Evolutionary conservation across 225 moss, liverwort and hornwort species (phyloP).

Genomic region (Pseudoscleropodium purum): DNA sequence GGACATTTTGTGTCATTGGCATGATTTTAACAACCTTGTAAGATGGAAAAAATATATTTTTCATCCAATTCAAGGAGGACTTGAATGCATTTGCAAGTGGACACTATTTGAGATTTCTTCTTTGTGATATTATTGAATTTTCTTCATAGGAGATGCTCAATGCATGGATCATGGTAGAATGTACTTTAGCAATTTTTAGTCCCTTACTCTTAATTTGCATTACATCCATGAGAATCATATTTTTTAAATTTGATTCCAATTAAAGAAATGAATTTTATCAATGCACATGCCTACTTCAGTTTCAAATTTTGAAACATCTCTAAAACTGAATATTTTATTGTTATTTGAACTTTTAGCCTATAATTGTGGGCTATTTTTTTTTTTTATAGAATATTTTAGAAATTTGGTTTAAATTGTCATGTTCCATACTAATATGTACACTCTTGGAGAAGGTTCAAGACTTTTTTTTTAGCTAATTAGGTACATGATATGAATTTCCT

Average conservation of each 20-base stretch:
- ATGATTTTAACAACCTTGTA: not conserved
- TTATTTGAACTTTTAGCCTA: not conserved
- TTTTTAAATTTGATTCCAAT: not conserved
- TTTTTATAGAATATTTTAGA: not conserved
- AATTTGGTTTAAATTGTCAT: not conserved
- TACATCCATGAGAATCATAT: not conserved
- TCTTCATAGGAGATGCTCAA: not conserved
- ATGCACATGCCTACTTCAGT: fast-evolving
- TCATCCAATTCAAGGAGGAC: too few species aligned
- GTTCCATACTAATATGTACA: not conserved
- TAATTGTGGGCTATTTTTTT: not conserved
- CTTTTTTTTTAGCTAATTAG: not conserved
- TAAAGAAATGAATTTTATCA: not conserved
- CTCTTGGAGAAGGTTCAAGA: not conserved
- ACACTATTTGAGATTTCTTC: not conserved
- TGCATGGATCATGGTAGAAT: not conserved
- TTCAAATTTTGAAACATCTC: not conserved
- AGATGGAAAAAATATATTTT: not conserved
- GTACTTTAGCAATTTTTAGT: not conserved
- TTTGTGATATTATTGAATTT: not conserved
- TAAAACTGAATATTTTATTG: not conserved
- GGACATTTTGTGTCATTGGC: not conserved
- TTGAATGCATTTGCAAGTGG: not conserved
- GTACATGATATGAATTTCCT: not conserved
- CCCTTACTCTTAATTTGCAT: not conserved